Base-by-base conservation (phyloP, 768 basidiomycete genomes). In the Mycena indigotica region DNA sequence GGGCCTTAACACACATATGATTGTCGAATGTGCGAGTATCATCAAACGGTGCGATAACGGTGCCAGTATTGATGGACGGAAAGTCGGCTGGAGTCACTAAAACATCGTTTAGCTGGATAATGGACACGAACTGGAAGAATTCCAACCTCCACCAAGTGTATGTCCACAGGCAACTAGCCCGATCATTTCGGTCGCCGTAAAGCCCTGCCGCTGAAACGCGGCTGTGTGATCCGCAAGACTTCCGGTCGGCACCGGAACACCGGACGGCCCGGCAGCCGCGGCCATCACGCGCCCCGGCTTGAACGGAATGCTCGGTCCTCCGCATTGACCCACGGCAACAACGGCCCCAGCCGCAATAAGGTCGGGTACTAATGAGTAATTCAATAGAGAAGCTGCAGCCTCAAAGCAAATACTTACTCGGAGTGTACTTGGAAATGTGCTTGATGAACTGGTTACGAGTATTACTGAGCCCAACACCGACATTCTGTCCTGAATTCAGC, bases 181-280 rank as follows among this genome's bases (percentile, higher is more conserved):
- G 48, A 63, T 63, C 62, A 63, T 63, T 19, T 63, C 62, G 1
- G 46, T 41, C 1, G 49, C 35, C 17, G 41, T 60, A n/a, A 63
- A 63, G 15, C 62, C 62, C 39, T 53, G 52, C 17, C 53, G 50
- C 6, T 30, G 15, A 19, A 61, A 61, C 15, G 60, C 52, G 1
- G 55, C 60, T 4, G 28, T 61, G 16, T 61, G 50, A n/a, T n/a
- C 41, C 23, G 50, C 56, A 3, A 61, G 55, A 28, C 55, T 55
- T n/a, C 46, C 45, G 4, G n/a, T 45, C 21, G 58, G 58, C 17
- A 50, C 40, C 12, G 59, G 59, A 17, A 60, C 59, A 25, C 59
- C 59, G 4, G 55, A 46, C 19, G 52, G 50, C 1, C 55, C 55
- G 5, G 59, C 50, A 21, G 21, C 54, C 2, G 53, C 17, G 26